Percentiles rank a stretch among this genome's conserved stretches.
Evolutionary conservation across 2,329 filamentous ascomycete species (phyloP).

Genomic region (Metarhizium sp.): DNA sequence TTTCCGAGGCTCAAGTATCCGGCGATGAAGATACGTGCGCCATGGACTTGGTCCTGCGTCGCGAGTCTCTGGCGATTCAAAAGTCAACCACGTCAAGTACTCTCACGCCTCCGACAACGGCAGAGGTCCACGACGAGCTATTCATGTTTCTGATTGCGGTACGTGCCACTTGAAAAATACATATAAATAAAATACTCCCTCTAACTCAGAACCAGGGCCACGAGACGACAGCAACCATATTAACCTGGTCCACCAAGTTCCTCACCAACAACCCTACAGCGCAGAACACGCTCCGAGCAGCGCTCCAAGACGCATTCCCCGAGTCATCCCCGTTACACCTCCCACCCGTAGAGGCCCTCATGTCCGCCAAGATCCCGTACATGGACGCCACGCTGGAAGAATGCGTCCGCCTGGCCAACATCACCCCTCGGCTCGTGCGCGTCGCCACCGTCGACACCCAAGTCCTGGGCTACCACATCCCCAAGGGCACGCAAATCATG

Average conservation of each 20-base stretch:
- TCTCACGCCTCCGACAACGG: not conserved
- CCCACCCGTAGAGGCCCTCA: not conserved
- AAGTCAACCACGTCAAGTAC: not conserved
- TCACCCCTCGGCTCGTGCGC: not conserved
- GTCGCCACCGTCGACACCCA: not conserved
- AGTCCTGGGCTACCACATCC: not conserved
- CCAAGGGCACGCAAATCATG: constrained; percentile 2
- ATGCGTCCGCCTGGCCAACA: not conserved
- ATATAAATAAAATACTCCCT: not conserved
- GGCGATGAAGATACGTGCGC: constrained; percentile 1
- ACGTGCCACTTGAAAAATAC: not conserved
- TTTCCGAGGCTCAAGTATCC: not conserved
- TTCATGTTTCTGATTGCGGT: constrained; percentile 9
- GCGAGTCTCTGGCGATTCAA: not conserved
- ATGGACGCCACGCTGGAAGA: constrained; percentile 3
- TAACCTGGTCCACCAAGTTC: constrained; percentile 14
- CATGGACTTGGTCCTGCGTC: constrained; percentile 5
- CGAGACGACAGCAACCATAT: constrained; percentile 13
- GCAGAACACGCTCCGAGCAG: constrained; percentile 12
- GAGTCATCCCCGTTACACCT: not conserved
- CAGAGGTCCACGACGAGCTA: constrained; percentile 15
- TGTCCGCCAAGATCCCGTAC: not conserved
- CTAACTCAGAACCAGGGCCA: constrained; percentile 9
- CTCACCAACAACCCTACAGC: constrained; percentile 8
- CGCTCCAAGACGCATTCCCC: constrained; percentile 9